Percentiles rank a stretch among this genome's conserved stretches.
These are phyloP conservation scores for Pseudogymnoascus sp. DNA, from an alignment of 2,329 filamentous ascomycete genomes.

Conservation along the genomic window DNA sequence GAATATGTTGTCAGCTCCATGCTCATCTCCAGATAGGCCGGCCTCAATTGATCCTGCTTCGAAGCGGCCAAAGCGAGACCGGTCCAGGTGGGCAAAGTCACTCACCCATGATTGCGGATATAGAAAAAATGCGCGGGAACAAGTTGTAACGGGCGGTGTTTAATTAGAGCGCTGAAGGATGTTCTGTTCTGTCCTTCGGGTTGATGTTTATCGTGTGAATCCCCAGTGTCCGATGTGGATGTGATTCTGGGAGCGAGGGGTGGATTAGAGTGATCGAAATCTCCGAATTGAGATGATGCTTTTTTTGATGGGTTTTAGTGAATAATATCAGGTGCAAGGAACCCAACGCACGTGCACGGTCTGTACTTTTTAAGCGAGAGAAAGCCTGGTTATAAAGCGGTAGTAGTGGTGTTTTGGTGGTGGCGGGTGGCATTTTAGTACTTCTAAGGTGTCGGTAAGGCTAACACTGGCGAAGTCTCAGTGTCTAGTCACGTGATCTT, in stretches of 20 bases:
- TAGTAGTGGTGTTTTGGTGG: no score
- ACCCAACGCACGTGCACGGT: constrained; percentile 9
- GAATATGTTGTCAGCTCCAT: not conserved
- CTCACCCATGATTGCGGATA: constrained; percentile 10
- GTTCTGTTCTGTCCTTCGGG: constrained; percentile 7
- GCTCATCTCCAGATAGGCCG: not conserved
- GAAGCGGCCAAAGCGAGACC: not conserved
- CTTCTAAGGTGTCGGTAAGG: not conserved
- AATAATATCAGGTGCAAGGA: constrained; percentile 10
- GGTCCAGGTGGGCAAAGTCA: not conserved
- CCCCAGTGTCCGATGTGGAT: constrained; percentile 7
- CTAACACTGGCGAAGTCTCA: not conserved
- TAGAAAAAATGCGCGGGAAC: constrained; percentile 7
- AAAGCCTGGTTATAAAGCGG: not conserved
- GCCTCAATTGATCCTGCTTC: constrained; percentile 3
- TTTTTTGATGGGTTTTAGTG: constrained; percentile 10
- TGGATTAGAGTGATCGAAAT: constrained; percentile 5
- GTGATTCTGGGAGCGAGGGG: constrained; percentile 8
- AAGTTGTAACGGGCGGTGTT: not conserved
- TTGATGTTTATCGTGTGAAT: constrained; percentile 8
- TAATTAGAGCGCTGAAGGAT: not conserved
- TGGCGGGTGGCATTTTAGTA: not conserved
- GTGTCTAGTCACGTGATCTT: not conserved
- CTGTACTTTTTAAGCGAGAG: constrained; percentile 7
- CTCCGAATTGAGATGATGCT: constrained; percentile 10